Evolutionary conservation across 192 early-diverging fungal genomes (phyloP), one percentile per base, ranked within the genome.

Genomic region (Entomortierella chlamydospora): DNA sequence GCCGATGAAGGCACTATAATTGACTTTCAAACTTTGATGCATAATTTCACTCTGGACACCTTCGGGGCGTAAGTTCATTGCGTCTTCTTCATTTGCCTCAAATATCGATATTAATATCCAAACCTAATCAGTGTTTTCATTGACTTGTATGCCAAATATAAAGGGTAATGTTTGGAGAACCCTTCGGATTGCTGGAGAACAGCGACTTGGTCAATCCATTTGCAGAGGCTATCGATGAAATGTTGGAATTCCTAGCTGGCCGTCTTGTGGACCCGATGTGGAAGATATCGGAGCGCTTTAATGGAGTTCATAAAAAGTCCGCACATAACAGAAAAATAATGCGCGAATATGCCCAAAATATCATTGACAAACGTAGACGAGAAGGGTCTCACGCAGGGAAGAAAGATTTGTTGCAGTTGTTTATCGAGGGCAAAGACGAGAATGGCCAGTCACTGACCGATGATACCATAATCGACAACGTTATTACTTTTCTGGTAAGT

Each of bases 161-260:
- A 12, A 64, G 63, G 5, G 34, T 55, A n/a, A n/a, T n/a, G 15
- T 64, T 31, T 41, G 63, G 63, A 55, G 18, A 64, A 15, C 53
- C 18, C 25, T 64, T 64, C 26, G 63, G 63, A 8, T 42, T 18
- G 34, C 25, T 64, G 23, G 18, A 37, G 15, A 15, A 54, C 11
- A 53, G 53, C 7, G 42, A 64, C 10, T 5, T 59, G 2, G 20
- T 20, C 45, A 17, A 11, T 6, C 34, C 55, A 7, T 85, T 88
- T 83, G 85, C 83, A 0, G 64, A n/a, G 9, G 64, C 87, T 8
- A 83, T 89, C 52, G 87, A 87, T 66, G 53, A 54, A 10, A 62
- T 73, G 17, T 73, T 86, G 68, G 41, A 29, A 53, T 49, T 18
- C 6, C 52, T 68, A 20, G 20, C 39, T n/a, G 17, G 43, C 3